Percentiles rank a stretch among this genome's conserved stretches.
These are phyloP conservation scores for Trifolium subterraneum DNA, from an alignment of 306 rosid species.

Conservation along the genomic window DNA sequence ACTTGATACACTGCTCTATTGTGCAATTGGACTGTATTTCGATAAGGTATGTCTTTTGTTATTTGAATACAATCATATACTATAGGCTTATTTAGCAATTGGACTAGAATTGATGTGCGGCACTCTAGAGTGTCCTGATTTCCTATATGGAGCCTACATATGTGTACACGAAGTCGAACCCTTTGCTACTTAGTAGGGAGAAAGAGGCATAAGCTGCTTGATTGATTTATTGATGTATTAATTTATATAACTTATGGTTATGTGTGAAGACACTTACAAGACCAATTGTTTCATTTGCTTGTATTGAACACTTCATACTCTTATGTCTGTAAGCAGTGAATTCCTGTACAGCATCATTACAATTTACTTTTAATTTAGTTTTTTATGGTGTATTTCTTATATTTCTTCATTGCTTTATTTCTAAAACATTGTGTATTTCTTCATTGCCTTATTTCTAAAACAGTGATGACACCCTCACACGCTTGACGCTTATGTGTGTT, in stretches of 20 bases:
- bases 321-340: constrained; percentile 16
- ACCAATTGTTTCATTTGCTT: background rate
- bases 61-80: constrained; percentile 11
- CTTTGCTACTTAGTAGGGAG: constrained; percentile 1
- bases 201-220: constrained; percentile 30
- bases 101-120: constrained; percentile 22
- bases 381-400: constrained; percentile 3
- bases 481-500: background rate
- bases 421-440: constrained; percentile 6
- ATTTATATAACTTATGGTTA: constrained; percentile 8
- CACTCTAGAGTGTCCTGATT: background rate
- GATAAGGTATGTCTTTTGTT: constrained; percentile 72
- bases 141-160: constrained; percentile 24
- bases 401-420: constrained; percentile 6
- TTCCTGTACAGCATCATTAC: constrained; percentile 1
- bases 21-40: constrained; percentile 86
- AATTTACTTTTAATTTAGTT: background rate
- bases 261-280: constrained; percentile 17
- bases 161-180: constrained; percentile 7
- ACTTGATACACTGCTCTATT: constrained; percentile 78
- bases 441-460: background rate
- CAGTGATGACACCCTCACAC: no score
- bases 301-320: constrained; percentile 9
- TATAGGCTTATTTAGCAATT: background rate
- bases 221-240: constrained; percentile 19